These are phyloP conservation scores for Davidsoniella eucalypti DNA, from an alignment of 2,329 filamentous ascomycete species.

Conservation along the genomic window DNA sequence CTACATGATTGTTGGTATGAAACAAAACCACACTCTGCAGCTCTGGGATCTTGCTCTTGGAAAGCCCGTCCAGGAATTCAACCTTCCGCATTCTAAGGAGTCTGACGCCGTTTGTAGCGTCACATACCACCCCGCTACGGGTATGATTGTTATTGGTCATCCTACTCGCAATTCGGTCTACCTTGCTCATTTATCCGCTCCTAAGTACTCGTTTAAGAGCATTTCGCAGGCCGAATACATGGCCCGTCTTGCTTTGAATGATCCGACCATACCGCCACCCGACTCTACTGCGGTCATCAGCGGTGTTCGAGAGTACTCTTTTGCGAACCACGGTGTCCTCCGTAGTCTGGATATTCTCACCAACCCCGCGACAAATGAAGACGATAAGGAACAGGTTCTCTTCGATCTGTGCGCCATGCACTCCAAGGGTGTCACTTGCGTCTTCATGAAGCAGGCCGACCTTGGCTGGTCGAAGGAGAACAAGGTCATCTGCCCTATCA, in stretches of 20 bases:
- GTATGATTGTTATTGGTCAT: slow-evolving; percentile 88
- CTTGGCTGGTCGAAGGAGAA: slow-evolving; percentile 84
- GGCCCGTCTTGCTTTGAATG: slow-evolving; percentile 56
- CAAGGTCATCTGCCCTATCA: slow-evolving; percentile 64
- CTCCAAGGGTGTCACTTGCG: slow-evolving; percentile 84
- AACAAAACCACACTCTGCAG: slow-evolving; percentile 97
- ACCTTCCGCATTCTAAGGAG: slow-evolving; percentile 88
- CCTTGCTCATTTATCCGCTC: slow-evolving; percentile 87
- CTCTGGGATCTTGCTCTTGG: slow-evolving; percentile 93
- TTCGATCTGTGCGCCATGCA: slow-evolving; percentile 98
- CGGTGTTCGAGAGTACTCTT: slow-evolving; percentile 87
- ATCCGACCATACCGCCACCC: slow-evolving; percentile 59
- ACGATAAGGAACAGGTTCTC: slow-evolving; percentile 50
- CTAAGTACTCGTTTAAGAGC: slow-evolving; percentile 69
- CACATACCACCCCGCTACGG: slow-evolving; percentile 78
- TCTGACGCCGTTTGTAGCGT: slow-evolving; percentile 97
- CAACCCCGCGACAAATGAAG: slow-evolving; percentile 46
- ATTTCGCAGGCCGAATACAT: slow-evolving; percentile 84
- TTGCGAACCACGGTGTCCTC: slow-evolving; percentile 69
- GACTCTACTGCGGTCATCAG: slow-evolving; percentile 96
- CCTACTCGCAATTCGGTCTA: slow-evolving; percentile 96
- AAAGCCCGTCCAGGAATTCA: slow-evolving; percentile 93
- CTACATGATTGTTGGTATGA: slow-evolving; percentile 95
- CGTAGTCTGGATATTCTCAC: slow-evolving; percentile 81
- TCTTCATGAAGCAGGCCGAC: slow-evolving; percentile 74